These are phyloP conservation scores for Russula earlei DNA, from an alignment of 768 basidiomycete genomes.

Conservation along the genomic window DNA sequence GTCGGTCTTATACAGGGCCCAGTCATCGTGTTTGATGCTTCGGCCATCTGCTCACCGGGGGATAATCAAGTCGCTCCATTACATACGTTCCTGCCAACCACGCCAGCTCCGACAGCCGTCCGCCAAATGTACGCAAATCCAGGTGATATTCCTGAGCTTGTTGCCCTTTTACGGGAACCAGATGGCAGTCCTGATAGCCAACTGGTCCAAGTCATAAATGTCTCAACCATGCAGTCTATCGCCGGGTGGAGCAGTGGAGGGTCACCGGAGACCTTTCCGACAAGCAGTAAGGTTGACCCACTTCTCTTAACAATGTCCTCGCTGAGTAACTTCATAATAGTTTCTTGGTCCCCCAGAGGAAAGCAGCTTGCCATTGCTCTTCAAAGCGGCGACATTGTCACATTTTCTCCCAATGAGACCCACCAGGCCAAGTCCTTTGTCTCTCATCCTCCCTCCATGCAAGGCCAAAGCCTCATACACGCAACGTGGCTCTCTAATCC, in stretches of 20 bases:
- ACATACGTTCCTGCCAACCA: constrained; percentile 37
- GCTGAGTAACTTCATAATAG: constrained; percentile 30
- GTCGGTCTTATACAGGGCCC: constrained; percentile 52
- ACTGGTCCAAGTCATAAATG: constrained; percentile 53
- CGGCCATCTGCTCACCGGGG: constrained; percentile 39
- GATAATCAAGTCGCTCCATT: constrained; percentile 36
- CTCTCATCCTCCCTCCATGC: constrained; percentile 42
- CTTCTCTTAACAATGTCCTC: not conserved
- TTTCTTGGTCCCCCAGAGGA: constrained; percentile 80
- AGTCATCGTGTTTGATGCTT: constrained; percentile 50
- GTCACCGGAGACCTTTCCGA: constrained; percentile 42
- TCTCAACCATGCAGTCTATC: constrained; percentile 36
- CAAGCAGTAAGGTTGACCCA: constrained; percentile 42
- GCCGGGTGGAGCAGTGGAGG: constrained; percentile 48
- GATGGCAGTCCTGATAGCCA: constrained; percentile 25
- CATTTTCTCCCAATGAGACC: constrained; percentile 50
- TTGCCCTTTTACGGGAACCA: constrained; percentile 48
- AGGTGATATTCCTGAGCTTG: constrained; percentile 44
- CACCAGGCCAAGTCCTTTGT: constrained; percentile 48
- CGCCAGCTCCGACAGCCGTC: constrained; percentile 31
- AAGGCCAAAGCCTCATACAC: constrained; percentile 39
- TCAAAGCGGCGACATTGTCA: constrained; percentile 58
- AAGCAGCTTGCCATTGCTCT: constrained; percentile 75
- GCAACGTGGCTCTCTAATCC: constrained; percentile 61
- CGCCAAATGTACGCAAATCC: constrained; percentile 59